phyloP scores from a whole-genome alignment of 2,329 filamentous ascomycete genomes.

The Neonectria sp. region DNA sequence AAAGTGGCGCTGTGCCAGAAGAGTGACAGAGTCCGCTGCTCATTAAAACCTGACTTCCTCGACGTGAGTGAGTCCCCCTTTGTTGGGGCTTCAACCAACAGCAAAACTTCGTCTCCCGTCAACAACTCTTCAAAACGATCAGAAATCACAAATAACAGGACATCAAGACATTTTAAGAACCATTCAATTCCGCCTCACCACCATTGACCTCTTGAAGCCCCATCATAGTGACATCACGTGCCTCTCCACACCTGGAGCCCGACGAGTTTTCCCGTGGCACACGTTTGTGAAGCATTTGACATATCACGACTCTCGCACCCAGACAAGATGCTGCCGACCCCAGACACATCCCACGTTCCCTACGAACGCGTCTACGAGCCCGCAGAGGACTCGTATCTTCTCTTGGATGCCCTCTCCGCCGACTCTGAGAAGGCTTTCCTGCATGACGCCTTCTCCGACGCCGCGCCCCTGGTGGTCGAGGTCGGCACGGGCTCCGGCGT shows the following conservation, averaged over 20 bases:
- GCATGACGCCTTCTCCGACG: constrained; percentile 68
- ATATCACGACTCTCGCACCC: not conserved
- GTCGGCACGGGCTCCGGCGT: constrained; percentile 94
- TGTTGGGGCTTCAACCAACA: not conserved
- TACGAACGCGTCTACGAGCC: constrained; percentile 95
- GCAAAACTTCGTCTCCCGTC: not conserved
- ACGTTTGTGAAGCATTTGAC: constrained; percentile 41
- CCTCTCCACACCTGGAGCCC: constrained; percentile 33
- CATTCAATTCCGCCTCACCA: not conserved
- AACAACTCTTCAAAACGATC: not conserved
- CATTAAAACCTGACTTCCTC: not conserved
- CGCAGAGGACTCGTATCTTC: constrained; percentile 94
- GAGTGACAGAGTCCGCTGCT: not conserved
- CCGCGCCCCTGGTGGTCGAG: constrained; percentile 81
- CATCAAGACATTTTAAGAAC: not conserved
- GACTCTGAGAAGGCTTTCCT: constrained; percentile 79
- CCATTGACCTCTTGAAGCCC: not conserved
- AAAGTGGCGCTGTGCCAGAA: not conserved
- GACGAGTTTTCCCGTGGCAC: constrained; percentile 24
- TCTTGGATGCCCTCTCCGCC: constrained; percentile 91
- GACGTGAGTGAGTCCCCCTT: too few relatives aligned
- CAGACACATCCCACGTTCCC: constrained; percentile 91
- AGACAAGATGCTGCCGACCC: constrained; percentile 86
- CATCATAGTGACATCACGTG: constrained; percentile 39
- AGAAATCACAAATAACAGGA: not conserved